These are phyloP conservation scores for Ceratocystis diversiconidia DNA, from an alignment of 2,329 filamentous ascomycete genomes.

Conservation along the genomic window DNA sequence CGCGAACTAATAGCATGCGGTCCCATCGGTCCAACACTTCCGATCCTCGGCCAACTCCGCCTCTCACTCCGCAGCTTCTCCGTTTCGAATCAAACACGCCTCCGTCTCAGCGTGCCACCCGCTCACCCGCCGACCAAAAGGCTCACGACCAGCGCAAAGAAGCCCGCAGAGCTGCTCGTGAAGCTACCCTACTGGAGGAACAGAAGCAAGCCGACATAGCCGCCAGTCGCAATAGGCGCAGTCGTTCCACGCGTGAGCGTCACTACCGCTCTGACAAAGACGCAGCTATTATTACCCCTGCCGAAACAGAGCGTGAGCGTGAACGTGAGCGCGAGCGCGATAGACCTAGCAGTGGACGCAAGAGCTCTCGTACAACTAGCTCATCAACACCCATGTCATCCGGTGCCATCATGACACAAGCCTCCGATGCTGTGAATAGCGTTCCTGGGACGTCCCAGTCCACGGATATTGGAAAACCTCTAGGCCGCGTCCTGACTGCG, in stretches of 20 bases:
- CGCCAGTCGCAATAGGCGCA: background rate
- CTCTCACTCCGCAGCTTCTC: background rate
- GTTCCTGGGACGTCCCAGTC: background rate
- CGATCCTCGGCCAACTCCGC: background rate
- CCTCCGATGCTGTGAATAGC: background rate
- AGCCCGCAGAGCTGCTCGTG: background rate
- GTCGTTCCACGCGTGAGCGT: background rate
- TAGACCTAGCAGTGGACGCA: background rate
- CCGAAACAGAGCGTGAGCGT: background rate
- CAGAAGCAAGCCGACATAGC: background rate
- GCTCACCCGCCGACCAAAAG: conserved; percentile 1
- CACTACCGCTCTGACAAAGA: background rate
- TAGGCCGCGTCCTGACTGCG: background rate
- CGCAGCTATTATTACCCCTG: background rate
- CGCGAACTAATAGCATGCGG: conserved; percentile 13
- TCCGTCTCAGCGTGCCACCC: conserved; percentile 8
- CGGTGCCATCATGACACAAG: background rate
- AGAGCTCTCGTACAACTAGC: background rate
- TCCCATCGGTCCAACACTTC: conserved; percentile 10
- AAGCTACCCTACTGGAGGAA: background rate
- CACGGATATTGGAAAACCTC: background rate
- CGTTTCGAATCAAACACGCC: conserved; percentile 9
- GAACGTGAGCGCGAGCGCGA: background rate
- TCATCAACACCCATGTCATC: background rate
- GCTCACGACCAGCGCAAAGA: conserved; percentile 1